Base-by-base conservation (phyloP, 768 basidiomycete species). In the Leccinum uliginosum region DNA sequence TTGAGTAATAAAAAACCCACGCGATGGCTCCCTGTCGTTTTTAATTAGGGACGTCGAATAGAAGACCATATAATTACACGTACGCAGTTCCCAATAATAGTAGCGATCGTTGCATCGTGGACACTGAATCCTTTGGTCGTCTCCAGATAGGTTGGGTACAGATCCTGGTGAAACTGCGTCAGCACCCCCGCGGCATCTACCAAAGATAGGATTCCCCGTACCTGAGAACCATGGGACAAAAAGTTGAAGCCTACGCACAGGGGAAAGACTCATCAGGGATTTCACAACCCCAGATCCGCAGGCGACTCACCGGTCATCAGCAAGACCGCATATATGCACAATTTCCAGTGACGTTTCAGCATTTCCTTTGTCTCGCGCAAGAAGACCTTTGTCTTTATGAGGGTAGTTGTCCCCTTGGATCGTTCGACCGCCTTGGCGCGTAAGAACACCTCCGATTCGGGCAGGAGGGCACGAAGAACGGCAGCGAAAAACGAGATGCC, bases 271-370 rank as follows among this genome's bases (percentile, higher is more conserved):
- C n/a, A 10, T 45, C 53, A 24, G 63, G 14, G 21, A 15, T 15
- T 9, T 58, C 45, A 1, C 59, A 44, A 27, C 4, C 27, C 32
- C 14, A 12, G 11, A 17, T 21, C 21, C 32, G 12, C 46, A 32
- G 24, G 50, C 27, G 10, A 63, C 67, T 49, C 38, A 75, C 75
- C 76, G 2, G 86, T 84, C 89, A 93, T 91, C 54, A 94, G 79
- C 49, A 93, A 73, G 19, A 94, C 80, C 1, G 89, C 88, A 65
- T 94, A 95, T 50, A 94, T 83, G 67, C 89, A 92, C 32, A 89
- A 67, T 12, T 84, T 61, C 93, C 92, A 96, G 67, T 97, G 91
- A 12, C 64, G 71, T 74, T 82, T 90, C 29, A 95, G 73, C 91
- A 95, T 96, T 54, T 73, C 75, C 56, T 80, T 77, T 0, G 84